Base-by-base conservation (phyloP, 208 protist genomes). In the Jaenimonas drosophilae region DNA sequence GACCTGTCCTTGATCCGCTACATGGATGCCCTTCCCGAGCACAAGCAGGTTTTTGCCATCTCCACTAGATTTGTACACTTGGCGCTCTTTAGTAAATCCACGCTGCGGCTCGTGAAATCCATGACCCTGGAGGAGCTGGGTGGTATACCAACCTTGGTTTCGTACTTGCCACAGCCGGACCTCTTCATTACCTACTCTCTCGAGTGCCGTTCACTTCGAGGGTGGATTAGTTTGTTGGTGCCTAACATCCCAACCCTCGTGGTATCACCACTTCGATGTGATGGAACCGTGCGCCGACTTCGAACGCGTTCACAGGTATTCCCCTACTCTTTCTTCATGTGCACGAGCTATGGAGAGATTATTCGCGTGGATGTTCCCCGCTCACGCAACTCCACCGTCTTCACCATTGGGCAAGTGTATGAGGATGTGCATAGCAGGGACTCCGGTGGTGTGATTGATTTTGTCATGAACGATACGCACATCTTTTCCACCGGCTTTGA, bases 401-500 rank as follows among this genome's bases (percentile, higher is more conserved):
- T 80, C 4, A 32, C 33, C 2, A 32, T 68, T 6, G 58, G 50
- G 32, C 57, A 58, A n/a, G 49, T 33, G 1, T 82, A 66, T 29
- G 33, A 54, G 0, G 33, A 24, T 16, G 27, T 90, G 23, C 81
- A 90, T 54, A 31, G 52, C 0, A 39, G 45, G 19, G 54, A 67
- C 19, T 54, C 41, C 0, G 81, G 81, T 50, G 81, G 76, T 1
- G 49, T 91, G 6, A 54, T 65, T 0, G 81, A 91, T 51, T 85
- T 91, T 59, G 64, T 64, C 30, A 17, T 87, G 0, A 69, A 42
- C 32, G 65, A 64, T 31, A 39, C 34, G 16, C 50, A 56, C 24
- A 23, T 87, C 9, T 76, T 77, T 52, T 76, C 76, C 32, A 64
- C 55, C 20, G 76, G 76, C 19, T 81, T 79, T 57, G 81, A 91